Conservation (phyloP, 2,329 filamentous ascomycete species). For the Purpureocillium lavendulum region DNA sequence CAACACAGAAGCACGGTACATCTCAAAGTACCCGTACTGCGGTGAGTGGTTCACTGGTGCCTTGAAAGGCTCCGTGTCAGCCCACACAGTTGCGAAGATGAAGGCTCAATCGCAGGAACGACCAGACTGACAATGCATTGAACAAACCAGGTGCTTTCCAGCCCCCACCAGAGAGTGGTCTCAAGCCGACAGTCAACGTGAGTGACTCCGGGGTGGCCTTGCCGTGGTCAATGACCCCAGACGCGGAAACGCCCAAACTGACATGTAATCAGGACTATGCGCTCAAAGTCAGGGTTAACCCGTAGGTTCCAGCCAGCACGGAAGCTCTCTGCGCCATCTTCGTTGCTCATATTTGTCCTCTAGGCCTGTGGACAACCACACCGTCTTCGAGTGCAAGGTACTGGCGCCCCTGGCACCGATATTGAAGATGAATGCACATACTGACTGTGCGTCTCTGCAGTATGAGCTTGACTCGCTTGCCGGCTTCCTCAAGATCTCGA, state of each 20-base stretch:
- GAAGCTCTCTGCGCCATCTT: not conserved
- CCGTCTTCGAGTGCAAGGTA: slow-evolving; percentile 20
- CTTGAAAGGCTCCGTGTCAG: too few species aligned
- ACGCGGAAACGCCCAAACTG: too few species aligned
- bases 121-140: not conserved
- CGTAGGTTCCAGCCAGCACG: slow-evolving; percentile 9
- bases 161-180: slow-evolving; percentile 65
- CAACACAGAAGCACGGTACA: slow-evolving; percentile 62
- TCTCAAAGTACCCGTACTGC: slow-evolving; percentile 68
- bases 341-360: not conserved
- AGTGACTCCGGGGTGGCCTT: not conserved
- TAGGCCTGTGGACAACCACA: slow-evolving; percentile 16
- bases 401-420: not conserved
- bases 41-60: slow-evolving; percentile 5
- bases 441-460: slow-evolving; percentile 57
- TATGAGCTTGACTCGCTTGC: slow-evolving; percentile 87
- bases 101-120: too few species aligned
- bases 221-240: too few species aligned
- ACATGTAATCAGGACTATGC: slow-evolving; percentile 10
- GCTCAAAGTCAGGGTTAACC: slow-evolving; percentile 13
- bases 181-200: slow-evolving; percentile 15
- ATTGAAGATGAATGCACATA: not conserved
- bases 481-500: slow-evolving; percentile 72
- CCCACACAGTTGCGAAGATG: too few species aligned
- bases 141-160: slow-evolving; percentile 64